These are phyloP conservation scores for Lathyrus oleraceus DNA, from an alignment of 306 rosid genomes.

Conservation along the genomic window DNA sequence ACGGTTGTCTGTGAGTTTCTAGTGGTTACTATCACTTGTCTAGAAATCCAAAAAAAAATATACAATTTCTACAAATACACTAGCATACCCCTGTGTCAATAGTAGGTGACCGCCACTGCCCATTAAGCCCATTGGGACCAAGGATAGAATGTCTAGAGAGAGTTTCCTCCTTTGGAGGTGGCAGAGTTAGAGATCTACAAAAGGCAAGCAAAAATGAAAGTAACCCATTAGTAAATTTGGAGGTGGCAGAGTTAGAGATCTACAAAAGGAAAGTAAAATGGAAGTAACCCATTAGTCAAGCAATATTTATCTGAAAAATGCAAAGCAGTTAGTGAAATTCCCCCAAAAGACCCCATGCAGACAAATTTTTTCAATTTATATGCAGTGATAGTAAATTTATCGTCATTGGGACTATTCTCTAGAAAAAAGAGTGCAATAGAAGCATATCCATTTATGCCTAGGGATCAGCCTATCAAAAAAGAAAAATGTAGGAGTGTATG, in stretches of 20 bases:
- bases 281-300: slow-evolving; percentile 21
- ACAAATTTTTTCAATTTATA: not conserved
- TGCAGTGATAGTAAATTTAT: not conserved
- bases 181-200: slow-evolving; percentile 64
- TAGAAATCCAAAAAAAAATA: not conserved
- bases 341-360: not conserved
- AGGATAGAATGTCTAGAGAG: slow-evolving; percentile 85
- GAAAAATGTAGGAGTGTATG: too few relatives aligned
- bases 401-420: too few relatives aligned
- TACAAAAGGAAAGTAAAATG: slow-evolving; percentile 42
- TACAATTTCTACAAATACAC: slow-evolving; percentile 26
- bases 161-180: slow-evolving; percentile 78
- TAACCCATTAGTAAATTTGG: not conserved
- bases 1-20: too few relatives aligned
- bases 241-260: slow-evolving; percentile 54
- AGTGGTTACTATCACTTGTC: too few relatives aligned
- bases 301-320: slow-evolving; percentile 8
- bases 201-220: slow-evolving; percentile 32
- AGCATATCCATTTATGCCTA: too few relatives aligned
- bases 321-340: not conserved
- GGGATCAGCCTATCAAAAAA: too few relatives aligned
- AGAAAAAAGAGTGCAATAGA: not conserved
- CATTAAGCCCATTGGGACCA: slow-evolving; percentile 82
- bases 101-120: slow-evolving; percentile 78
- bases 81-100: slow-evolving; percentile 71